A percentile compares a stretch with the other conserved stretches of the same genome.
phyloP scores from a whole-genome alignment of 2,329 filamentous ascomycete genomes.

The Aspergillus felis region DNA sequence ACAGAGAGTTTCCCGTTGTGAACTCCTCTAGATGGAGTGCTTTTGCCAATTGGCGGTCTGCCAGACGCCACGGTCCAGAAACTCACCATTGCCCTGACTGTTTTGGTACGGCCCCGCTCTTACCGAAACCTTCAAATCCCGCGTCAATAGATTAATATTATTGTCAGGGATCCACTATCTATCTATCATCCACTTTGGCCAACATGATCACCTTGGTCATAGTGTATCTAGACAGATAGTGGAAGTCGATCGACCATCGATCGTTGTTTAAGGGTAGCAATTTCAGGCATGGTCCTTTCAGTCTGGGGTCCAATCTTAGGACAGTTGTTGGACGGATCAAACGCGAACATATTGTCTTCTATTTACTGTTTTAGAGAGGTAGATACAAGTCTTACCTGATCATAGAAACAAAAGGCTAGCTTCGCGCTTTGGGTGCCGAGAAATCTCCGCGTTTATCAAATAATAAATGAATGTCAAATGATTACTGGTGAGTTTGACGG shows the following conservation, averaged over 20 bases:
- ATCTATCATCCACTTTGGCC: too few relatives aligned
- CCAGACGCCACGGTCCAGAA: constrained; percentile 1
- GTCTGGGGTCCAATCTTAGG: background rate
- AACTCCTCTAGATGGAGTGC: constrained; percentile 2
- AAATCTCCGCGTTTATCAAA: background rate
- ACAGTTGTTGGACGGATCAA: too few relatives aligned
- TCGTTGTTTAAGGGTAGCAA: background rate
- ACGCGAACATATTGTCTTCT: too few relatives aligned
- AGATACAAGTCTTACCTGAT: too few relatives aligned
- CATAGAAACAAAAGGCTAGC: too few relatives aligned
- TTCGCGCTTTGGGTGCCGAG: background rate
- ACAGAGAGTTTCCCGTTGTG: background rate
- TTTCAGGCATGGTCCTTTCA: background rate
- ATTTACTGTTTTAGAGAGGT: too few relatives aligned
- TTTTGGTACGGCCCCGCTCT: background rate
- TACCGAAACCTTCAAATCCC: background rate
- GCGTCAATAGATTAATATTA: background rate
- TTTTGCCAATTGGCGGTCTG: constrained; percentile 12
- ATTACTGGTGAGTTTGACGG: background rate
- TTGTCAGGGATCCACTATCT: background rate
- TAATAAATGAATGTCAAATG: background rate
- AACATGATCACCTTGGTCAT: too few relatives aligned
- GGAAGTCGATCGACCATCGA: background rate
- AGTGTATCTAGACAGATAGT: background rate
- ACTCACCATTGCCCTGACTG: background rate